Evolutionary conservation across 2,329 filamentous ascomycete genomes (phyloP), one percentile per base, ranked within the genome.

Genomic region (Juglanconis sp.): DNA sequence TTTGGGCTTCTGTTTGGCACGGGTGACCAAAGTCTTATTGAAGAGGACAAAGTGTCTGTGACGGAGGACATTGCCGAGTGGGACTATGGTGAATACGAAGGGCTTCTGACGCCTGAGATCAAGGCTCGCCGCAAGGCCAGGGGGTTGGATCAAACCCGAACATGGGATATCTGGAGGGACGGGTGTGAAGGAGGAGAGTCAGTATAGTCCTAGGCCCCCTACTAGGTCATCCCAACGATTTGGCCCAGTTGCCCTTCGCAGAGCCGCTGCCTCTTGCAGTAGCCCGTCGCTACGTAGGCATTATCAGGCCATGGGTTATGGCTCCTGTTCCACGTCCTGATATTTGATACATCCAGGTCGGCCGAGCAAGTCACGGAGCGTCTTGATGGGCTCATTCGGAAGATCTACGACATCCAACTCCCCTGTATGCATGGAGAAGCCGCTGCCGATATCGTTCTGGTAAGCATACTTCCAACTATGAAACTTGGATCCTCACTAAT

Each of bases 31-130:
- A 32, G 24, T 17, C 34, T 61, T 31, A 53, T 57, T 47, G 52
- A 42, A 24, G 30, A 61, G 46, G 35, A 40, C 5, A 74, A 76
- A 46, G 73, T 85, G 32, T 71, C 79, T 59, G 69, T 81, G 38
- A 85, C 81, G 1, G 78, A 82, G 59, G 71, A 73, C 2, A 73
- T 87, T 48, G 73, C 79, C 2, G 85, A 87, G 69, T 88, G 85
- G 85, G 80, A 83, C 62, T 88, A 87, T 70, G 85, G 85, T 50
- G 73, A 79, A 61, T 88, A 87, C 68, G 57, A 85, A 88, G 69
- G 85, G 85, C 10, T 69, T 86, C 31, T 24, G 24, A 77, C 77
- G 50, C 76, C 74, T 7, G 67, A 84, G 65, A 87, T 87, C 54
- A 72, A 74, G 13, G 68, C 72, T 34, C 65, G 73, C 62, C 75